Base-by-base conservation (phyloP, 129 eudicot genomes). In the Logfia minima region DNA sequence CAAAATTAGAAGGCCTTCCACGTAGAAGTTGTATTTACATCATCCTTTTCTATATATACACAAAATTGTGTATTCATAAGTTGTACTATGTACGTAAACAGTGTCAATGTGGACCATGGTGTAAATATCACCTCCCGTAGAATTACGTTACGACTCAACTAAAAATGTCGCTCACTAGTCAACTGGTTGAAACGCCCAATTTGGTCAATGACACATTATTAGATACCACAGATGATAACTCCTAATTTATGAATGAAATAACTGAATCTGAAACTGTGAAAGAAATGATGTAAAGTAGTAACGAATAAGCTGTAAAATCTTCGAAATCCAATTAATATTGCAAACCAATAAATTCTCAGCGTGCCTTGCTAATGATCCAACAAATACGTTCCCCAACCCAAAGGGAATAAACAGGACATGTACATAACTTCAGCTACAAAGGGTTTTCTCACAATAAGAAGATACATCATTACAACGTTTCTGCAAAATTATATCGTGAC, bases 381-480 rank as follows among this genome's bases (percentile, higher is more conserved):
- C 71, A 63, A 5, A 71, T 32, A 72, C 51, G 63, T 80, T 55
- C 70, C 75, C 79, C 61, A 80, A 74, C 79, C 62, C 75, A 67
- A 80, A 23, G 70, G 70, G 84, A 80, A 74, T 41, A 80, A 66
- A 74, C 55, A 80, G 59, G 67, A 75, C 14, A 53, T 73, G 19
- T 66, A 80, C 72, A 73, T 79, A 62, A 79, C 53, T 71, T 66
- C 68, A 73, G 35, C 77, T 79, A 62, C 31, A 4, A 73, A 73
- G 34, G 75, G 69, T 66, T 55, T 79, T 72, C 60, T 80, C 67
- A 75, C 66, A 66, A 82, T 24, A 51, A 32, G 29, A 77, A 56
- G 60, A 68, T 29, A 58, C 81, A 81, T 82, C 75, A 82, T 72
- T 75, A 65, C 80, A 74, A 69, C 72, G 45, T 58, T 37, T 31